Evolutionary conservation across 2,329 filamentous ascomycete species (phyloP), one percentile per base, ranked within the genome.

Genomic region (Purpureocillium takamizusanense): DNA sequence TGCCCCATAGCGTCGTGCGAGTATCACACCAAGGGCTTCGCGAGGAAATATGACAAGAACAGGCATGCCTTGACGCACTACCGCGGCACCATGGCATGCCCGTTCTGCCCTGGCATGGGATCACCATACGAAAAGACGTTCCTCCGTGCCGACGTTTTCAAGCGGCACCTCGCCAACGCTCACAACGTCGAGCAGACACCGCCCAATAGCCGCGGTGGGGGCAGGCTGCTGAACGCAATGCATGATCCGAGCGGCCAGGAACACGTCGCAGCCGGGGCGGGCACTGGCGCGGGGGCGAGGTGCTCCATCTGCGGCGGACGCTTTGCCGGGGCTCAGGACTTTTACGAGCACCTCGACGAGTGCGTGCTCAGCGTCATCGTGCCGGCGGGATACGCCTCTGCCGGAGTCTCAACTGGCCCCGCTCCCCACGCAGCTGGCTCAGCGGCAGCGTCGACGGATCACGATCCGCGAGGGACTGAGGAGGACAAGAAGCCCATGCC

Each of bases 1-100:
- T 98, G 92, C 59, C 90, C 90, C 0, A 95, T 97, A 42, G 73
- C 83, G 40, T 89, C 82, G 3, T 97, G 90, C 67, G 88, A 95
- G 53, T 97, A 95, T 57, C 85, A 95, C 61, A 74, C 76, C 50
- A 97, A 95, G 60, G 90, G 90, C 0, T 97, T 97, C 54, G 90
- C 90, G 3, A 76, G 90, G 44, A 97, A 97, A 61, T 98, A 97
- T 57, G 92, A 97, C 66, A 95, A 95, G 71, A 97, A 97, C 60
- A 72, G 92, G 11, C 92, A 98, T 57, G 94, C 90, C 2, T 65
- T 97, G 46, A 97, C 90, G 3, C 92, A 97, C 57, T 98, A 97
- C 70, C 94, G 95, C 61, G 90, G 90, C 8, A 95, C 87, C 12
- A 95, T 97, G 88, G 84, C 95, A 7, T 98, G 92, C 53, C 89